Conservation (phyloP, 441 rosid species). For the Erysimum pusillum region DNA sequence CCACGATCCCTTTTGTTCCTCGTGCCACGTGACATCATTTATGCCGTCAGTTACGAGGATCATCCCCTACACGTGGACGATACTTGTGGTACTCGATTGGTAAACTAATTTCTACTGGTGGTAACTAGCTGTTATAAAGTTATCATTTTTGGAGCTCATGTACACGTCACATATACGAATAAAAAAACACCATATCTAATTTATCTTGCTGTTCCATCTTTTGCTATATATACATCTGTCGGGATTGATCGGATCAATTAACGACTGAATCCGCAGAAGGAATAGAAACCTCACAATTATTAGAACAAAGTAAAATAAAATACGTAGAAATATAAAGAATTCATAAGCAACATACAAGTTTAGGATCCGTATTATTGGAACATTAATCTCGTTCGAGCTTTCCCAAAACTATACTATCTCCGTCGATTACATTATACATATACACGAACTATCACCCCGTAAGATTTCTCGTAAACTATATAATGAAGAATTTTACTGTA, state of each 20-base stretch:
- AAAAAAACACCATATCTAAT: no score
- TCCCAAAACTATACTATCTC: neutral
- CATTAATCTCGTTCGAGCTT: no score
- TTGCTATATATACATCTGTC: neutral
- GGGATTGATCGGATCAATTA: neutral
- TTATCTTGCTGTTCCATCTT: neutral
- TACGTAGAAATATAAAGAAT: neutral
- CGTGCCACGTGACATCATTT: slow-evolving; percentile 35
- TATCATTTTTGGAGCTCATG: neutral
- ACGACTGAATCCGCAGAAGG: neutral
- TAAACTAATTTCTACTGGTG: slow-evolving; percentile 34
- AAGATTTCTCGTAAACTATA: neutral
- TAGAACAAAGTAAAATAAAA: neutral
- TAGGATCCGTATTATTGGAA: neutral
- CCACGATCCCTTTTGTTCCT: slow-evolving; percentile 43
- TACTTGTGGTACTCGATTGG: slow-evolving; percentile 27
- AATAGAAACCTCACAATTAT: neutral
- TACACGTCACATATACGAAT: neutral
- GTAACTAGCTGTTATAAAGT: slow-evolving; percentile 24
- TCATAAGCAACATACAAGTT: neutral
- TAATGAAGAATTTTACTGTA: neutral
- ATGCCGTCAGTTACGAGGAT: slow-evolving; percentile 44
- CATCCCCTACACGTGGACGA: slow-evolving; percentile 28
- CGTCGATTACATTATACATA: neutral
- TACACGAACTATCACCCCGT: neutral